Evolutionary conservation across 2,329 filamentous ascomycete species (phyloP), one percentile per base, ranked within the genome.

Genomic region (Aspergillus sp.): DNA sequence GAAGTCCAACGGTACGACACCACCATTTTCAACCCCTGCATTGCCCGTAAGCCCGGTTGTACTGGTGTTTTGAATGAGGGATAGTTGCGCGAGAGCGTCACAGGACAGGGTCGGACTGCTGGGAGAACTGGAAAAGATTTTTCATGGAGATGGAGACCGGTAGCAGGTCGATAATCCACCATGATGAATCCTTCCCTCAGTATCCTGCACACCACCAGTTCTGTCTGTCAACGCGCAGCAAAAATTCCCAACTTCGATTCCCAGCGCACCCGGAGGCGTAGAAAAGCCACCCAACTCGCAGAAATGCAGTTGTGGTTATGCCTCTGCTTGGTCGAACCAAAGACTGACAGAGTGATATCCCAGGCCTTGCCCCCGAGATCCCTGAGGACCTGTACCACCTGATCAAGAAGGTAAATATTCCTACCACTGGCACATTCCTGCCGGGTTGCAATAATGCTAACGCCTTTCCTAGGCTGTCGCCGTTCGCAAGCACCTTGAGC

Each of bases 331-430:
- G 91, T 93, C 84, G 73, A 81, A 64, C 82, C 71, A 61, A 69
- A 76, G 87, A 87, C 91, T 95, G 90, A 95, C 90, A 87, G 90
- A 93, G 92, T 86, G 92, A 96, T 88, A 78, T 83, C 77, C 68
- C 65, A 99, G 95, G 95, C 85, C 92, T 99, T 79, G 93, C 95
- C 73, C 95, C 96, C 79, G 93, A 98, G 81, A 89, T 99, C 74
- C 95, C 96, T 78, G 95, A 99, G 88, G 95, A 99, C 83, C 90
- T 98, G 71, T 99, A 98, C 90, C 96, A 96, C 90, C 86, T 98
- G 81, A 98, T 98, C 91, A 97, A 97, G 90, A 99, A 99, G 92
- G 93, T 96, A 78, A 76, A 74, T 67, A 33, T 8, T 6, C 73
- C 67, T 21, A 31, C 27, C 14, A 6, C 33, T 19, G n/a, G 17